Evolutionary conservation across 495 filamentous ascomycete species (phyloP).

Genomic region (Patellaria atrata): DNA sequence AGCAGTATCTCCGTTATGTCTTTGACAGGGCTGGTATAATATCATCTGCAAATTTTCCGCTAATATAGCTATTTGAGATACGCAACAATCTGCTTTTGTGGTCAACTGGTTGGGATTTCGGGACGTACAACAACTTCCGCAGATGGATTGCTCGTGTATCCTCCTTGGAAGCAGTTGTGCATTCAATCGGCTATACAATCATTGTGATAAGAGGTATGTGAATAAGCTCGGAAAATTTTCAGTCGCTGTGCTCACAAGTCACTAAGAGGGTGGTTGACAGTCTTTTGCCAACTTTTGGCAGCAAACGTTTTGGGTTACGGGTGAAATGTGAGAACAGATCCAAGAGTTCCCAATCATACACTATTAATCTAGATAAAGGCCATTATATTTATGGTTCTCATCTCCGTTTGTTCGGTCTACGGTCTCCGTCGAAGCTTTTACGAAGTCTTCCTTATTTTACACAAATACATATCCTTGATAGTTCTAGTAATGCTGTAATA

Average conservation of each 20-base stretch:
- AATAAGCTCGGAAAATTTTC: no score
- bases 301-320: no score
- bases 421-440: conserved; percentile 35
- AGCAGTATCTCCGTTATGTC: conserved; percentile 11
- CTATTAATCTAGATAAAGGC: conserved; percentile 24
- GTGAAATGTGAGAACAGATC: no score
- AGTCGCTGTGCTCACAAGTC: no score
- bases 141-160: conserved; percentile 12
- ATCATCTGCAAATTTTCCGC: conserved; percentile 11
- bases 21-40: conserved; percentile 13
- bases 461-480: conserved; percentile 38
- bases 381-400: conserved; percentile 33
- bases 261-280: no score
- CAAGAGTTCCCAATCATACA: no score
- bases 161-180: conserved; percentile 11
- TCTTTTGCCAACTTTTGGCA: no score
- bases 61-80: conserved; percentile 13
- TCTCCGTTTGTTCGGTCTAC: conserved; percentile 34
- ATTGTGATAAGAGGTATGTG: conserved; percentile 6
- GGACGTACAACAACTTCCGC: conserved; percentile 15
- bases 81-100: conserved; percentile 14
- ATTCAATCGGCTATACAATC: conserved; percentile 12
- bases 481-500: conserved; percentile 38
- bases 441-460: conserved; percentile 39
- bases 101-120: conserved; percentile 15